phyloP scores from a whole-genome alignment of 495 filamentous ascomycete species.

The Hypoxylon perforatum region DNA sequence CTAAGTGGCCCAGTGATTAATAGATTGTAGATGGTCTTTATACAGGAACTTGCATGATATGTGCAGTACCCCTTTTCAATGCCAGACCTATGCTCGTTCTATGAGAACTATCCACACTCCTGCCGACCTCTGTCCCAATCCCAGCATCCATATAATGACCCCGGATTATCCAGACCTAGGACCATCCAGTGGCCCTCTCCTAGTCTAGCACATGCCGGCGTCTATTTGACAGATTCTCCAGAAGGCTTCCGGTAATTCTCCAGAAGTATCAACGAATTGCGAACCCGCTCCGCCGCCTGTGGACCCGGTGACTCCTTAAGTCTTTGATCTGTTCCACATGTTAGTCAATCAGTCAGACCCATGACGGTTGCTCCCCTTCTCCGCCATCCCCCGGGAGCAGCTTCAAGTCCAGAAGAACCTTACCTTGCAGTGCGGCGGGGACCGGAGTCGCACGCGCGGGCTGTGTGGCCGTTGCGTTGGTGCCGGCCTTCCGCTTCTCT shows the following conservation, averaged over 20 bases:
- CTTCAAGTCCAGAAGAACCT: background rate
- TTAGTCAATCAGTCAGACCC: slow-evolving; percentile 26
- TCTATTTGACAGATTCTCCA: no score
- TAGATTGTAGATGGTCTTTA: no score
- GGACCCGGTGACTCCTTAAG: slow-evolving; percentile 3
- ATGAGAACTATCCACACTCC: no score
- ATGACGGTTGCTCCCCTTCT: background rate
- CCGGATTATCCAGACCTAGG: background rate
- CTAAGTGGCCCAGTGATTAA: no score
- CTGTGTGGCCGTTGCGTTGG: background rate
- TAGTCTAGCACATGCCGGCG: no score
- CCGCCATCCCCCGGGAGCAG: background rate
- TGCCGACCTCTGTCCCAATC: no score
- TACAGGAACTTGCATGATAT: no score
- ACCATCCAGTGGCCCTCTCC: no score
- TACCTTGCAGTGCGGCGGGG: slow-evolving; percentile 22
- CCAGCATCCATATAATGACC: no score
- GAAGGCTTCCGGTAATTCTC: slow-evolving; percentile 10
- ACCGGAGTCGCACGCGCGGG: background rate
- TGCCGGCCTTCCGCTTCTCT: background rate
- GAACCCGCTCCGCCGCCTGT: slow-evolving; percentile 10
- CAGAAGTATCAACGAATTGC: slow-evolving; percentile 22
- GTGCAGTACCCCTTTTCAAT: no score
- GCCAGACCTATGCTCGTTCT: no score
- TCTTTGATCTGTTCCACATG: slow-evolving; percentile 6